Evolutionary conservation across 768 basidiomycete genomes (phyloP), one percentile per base, ranked within the genome.

Genomic region (Lentinula aciculospora): DNA sequence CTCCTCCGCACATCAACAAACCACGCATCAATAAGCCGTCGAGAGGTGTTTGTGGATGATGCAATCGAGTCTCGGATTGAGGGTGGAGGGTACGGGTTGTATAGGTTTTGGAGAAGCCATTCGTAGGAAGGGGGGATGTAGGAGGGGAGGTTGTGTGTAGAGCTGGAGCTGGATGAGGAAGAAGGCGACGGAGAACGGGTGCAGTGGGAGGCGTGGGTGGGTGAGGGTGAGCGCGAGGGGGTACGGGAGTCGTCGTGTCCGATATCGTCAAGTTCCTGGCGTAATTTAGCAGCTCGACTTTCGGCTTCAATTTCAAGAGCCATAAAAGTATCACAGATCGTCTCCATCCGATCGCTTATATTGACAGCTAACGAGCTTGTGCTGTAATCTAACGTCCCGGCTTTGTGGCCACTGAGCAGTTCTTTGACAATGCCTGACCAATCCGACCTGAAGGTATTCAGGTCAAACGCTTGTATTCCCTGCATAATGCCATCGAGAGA

Each of bases 11-110:
- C 60, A 1, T 64, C 67, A 28, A 54, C 39, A 8, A 72, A 72
- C 71, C 71, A 72, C 0, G 60, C 57, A 3, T 60, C 63, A 39
- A 72, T n/a, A 0, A 67, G 61, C 28, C 3, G 50, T 40, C 59
- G 1, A 1, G 15, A 56, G 59, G 0, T 63, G 21, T 53, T 37
- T 3, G 66, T 56, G 3, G 61, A 55, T 1, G 0, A 50, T 19
- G 58, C n/a, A 40, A 71, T 36, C 0, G 15, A 15, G 17, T 42
- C 29, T 7, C 67, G 73, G 47, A 62, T 25, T 23, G 50, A 57
- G 12, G 3, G 51, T 0, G 66, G 36, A 0, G 75, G 74, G 29
- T 76, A 76, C 0, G 74, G 74, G 36, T 74, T 66, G 25, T 73
- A 66, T 9, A 55, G 47, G 32, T 57, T 61, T 17, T 53, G 10